Evolutionary conservation across 495 filamentous ascomycete genomes (phyloP), one percentile per base, ranked within the genome.

Genomic region (Astrothelium subdiscretum): DNA sequence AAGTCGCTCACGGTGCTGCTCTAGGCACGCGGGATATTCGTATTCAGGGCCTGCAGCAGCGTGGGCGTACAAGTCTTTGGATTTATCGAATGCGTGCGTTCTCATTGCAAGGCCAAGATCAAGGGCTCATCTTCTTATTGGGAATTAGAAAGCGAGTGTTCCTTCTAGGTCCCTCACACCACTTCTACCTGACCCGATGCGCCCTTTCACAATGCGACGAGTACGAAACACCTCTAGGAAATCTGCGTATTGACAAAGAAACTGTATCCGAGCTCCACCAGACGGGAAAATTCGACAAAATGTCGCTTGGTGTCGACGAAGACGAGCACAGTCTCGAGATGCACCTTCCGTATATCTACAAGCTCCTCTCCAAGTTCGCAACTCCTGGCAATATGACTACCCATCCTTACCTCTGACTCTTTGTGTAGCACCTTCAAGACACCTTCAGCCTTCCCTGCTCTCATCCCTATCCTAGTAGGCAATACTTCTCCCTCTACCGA

Each of bases 311-410:
- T 3, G 77, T 83, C 11, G 94, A 99, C 67, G 86, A 92, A 64
- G 86, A 83, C 32, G 94, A 99, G 73, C 94, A 99, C 74, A 96
- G 90, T 59, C 84, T 97, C 27, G 95, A 97, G 75, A 95, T 97
- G 85, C 94, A 99, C 67, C 79, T 97, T 0, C 94, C 94, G 1
- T 97, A 94, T 69, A 85, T 97, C 66, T 90, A 94, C 81, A 91
- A 92, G 72, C 83, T 92, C 48, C 77, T 90, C 15, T 79, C 82
- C 29, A 79, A 78, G 69, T 84, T 77, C 24, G 32, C 59, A 22
- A 26, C 22, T 18, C 32, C 13, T 13, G 22, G 27, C 51, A 24
- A 62, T 24, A 26, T 58, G 48, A 8, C 48, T 27, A 4, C 48
- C 48, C n/a, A 20, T 8, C 8, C 24, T 24, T 24, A 44, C 52